These are phyloP conservation scores for Iris pallida DNA, from an alignment of 116 monocot species.

Conservation along the genomic window DNA sequence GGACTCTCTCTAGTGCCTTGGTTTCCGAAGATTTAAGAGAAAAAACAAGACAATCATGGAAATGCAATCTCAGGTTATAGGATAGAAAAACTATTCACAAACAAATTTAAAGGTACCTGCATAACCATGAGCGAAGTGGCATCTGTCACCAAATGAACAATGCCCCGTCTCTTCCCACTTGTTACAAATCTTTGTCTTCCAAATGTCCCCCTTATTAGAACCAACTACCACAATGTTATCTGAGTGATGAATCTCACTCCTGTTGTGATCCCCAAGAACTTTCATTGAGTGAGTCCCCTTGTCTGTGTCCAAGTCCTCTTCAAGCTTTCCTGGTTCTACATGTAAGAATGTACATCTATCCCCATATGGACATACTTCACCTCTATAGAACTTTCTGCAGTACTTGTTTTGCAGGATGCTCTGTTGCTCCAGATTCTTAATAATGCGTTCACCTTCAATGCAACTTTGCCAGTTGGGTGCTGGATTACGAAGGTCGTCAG, in stretches of 20 bases:
- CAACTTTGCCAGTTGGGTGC: not conserved
- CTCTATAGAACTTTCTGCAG: conserved; percentile 29
- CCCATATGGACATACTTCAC: conserved; percentile 30
- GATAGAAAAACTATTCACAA: not conserved
- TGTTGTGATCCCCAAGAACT: not conserved
- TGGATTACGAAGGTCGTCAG: conserved; percentile 8
- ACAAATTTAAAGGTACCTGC: conserved; percentile 25
- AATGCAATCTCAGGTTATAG: no score
- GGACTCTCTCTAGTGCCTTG: no score
- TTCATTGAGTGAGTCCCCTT: not conserved
- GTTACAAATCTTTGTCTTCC: conserved; percentile 42
- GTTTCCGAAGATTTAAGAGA: no score
- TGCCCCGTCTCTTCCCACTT: conserved; percentile 26
- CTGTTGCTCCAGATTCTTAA: not conserved
- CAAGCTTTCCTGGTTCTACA: conserved; percentile 19
- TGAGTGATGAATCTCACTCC: not conserved
- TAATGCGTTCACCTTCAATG: not conserved
- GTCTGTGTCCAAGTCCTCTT: conserved; percentile 7
- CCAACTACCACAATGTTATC: conserved; percentile 6
- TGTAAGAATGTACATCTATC: conserved; percentile 36
- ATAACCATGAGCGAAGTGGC: conserved; percentile 39
- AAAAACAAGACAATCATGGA: no score
- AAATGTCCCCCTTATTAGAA: not conserved
- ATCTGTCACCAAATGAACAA: conserved; percentile 32
- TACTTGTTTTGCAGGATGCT: conserved; percentile 14